Evolutionary conservation across 2,329 filamentous ascomycete species (phyloP), one percentile per base, ranked within the genome.

Genomic region (Ophiostoma quercus): DNA sequence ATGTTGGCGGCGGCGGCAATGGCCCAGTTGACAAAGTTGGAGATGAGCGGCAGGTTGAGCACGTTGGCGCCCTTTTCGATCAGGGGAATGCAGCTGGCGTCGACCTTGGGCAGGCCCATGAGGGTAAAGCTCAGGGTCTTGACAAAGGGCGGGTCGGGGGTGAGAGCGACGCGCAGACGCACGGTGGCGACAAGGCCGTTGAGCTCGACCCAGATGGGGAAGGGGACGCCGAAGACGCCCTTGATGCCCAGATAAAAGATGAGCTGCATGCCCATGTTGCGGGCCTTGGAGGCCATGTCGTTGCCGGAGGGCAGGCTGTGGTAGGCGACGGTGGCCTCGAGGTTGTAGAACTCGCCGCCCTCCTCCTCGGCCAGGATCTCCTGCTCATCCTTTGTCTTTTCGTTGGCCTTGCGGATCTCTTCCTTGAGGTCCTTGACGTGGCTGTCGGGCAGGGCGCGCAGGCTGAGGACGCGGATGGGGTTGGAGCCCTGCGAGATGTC

Each of bases 181-280:
- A 94, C 89, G 0, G 94, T 98, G 1, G 92, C 92, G 29, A 98
- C 91, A n/a, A 98, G 83, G 22, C 92, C 90, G 74, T 91, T 88
- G n/a, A 98, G 83, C 79, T 97, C 94, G 70, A 96, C 92, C 84
- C 73, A 96, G 67, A 96, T 91, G 0, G 92, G 93, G 25, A 97
- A 83, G 0, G 93, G 93, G 0, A 97, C 89, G 37, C 94, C 94
- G 74, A 97, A 95, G 5, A 97, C 83, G 0, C 94, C 94, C 76
- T 91, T 92, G 76, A 96, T 82, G 70, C 95, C 95, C 1, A 98
- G 85, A 74, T 97, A 98, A 78, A 99, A 98, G 9, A 97, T 87
- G 16, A 98, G 80, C 75, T 96, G 91, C 92, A 97, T 97, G 76
- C 96, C 94, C 92, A 97, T 97, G 77, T 97, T 98, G 74, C 90